Percentiles rank a stretch among this genome's conserved stretches.
These are phyloP conservation scores for Thalassia testudinum DNA, from an alignment of 116 monocot species.

Conservation along the genomic window DNA sequence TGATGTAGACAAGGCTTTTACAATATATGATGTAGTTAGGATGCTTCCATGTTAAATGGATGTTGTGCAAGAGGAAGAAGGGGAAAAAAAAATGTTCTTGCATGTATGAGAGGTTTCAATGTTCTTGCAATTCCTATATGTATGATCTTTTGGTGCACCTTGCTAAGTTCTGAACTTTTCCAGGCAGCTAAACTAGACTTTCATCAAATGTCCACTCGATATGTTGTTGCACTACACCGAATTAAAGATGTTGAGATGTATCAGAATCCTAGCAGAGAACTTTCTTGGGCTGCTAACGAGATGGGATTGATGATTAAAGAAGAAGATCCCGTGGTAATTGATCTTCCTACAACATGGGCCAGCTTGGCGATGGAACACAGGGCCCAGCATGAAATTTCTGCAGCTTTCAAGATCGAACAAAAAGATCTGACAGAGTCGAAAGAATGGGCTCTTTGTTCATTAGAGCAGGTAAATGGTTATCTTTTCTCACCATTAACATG, in stretches of 20 bases:
- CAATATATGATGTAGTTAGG: too few species aligned
- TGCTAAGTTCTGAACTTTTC: background rate
- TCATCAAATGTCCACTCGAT: constrained; percentile 65
- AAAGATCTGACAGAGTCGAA: constrained; percentile 45
- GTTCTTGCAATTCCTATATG: too few species aligned
- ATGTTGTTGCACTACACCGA: constrained; percentile 71
- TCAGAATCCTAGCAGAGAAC: constrained; percentile 54
- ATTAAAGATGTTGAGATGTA: constrained; percentile 82
- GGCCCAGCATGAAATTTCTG: constrained; percentile 73
- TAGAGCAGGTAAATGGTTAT: constrained; percentile 95
- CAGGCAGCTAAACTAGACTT: constrained; percentile 88
- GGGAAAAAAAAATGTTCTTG: too few species aligned
- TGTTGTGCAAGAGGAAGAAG: too few species aligned
- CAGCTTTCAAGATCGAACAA: constrained; percentile 36
- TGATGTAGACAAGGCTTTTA: too few species aligned
- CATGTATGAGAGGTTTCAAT: too few species aligned
- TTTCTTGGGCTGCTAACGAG: constrained; percentile 86
- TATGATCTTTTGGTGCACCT: too few species aligned
- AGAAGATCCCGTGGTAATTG: constrained; percentile 67
- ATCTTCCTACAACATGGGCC: constrained; percentile 74
- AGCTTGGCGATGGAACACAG: constrained; percentile 83
- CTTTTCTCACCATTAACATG: too few species aligned
- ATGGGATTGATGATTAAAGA: constrained; percentile 83
- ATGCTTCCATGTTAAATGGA: too few species aligned
- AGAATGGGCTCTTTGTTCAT: constrained; percentile 51